phyloP scores from a whole-genome alignment of 495 filamentous ascomycete genomes.

The Penicillium canariense region DNA sequence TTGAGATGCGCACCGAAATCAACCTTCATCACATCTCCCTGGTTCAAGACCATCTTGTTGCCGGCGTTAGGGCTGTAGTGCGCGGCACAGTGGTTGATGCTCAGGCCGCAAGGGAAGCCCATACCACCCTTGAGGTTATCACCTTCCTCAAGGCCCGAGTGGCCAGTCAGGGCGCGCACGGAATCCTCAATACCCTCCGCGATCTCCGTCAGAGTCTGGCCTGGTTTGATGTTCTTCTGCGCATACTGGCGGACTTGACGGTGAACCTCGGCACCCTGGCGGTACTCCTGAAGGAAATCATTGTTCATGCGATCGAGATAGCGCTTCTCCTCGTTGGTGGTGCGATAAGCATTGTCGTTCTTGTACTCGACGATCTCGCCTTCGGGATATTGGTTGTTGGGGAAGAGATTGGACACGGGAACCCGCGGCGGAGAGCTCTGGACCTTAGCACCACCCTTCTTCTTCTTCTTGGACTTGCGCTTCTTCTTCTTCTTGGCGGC shows the following conservation, averaged over 20 bases:
- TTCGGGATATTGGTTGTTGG: conserved; percentile 68
- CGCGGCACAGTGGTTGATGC: conserved; percentile 58
- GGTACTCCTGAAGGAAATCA: conserved; percentile 83
- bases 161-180: conserved; percentile 54
- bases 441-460: conserved; percentile 60
- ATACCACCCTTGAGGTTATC: conserved; percentile 56
- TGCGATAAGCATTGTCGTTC: conserved; percentile 77
- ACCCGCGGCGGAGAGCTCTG: conserved; percentile 80
- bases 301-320: conserved; percentile 80
- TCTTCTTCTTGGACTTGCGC: conserved; percentile 73
- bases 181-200: conserved; percentile 61
- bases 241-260: conserved; percentile 60
- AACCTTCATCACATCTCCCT: conserved; percentile 65
- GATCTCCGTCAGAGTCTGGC: conserved; percentile 56
- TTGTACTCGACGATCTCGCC: conserved; percentile 77
- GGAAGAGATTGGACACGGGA: conserved; percentile 71
- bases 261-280: conserved; percentile 79
- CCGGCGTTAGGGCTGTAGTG: conserved; percentile 65
- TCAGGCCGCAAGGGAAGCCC: conserved; percentile 63
- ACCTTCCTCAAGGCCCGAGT: conserved; percentile 58
- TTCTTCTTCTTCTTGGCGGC: conserved; percentile 78
- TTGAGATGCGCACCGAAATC: conserved; percentile 66
- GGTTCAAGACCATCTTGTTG: conserved; percentile 54
- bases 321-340: conserved; percentile 83
- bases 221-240: conserved; percentile 55